These are phyloP conservation scores for Beta macrorhiza DNA, from an alignment of 179 eudicot species.

Conservation along the genomic window DNA sequence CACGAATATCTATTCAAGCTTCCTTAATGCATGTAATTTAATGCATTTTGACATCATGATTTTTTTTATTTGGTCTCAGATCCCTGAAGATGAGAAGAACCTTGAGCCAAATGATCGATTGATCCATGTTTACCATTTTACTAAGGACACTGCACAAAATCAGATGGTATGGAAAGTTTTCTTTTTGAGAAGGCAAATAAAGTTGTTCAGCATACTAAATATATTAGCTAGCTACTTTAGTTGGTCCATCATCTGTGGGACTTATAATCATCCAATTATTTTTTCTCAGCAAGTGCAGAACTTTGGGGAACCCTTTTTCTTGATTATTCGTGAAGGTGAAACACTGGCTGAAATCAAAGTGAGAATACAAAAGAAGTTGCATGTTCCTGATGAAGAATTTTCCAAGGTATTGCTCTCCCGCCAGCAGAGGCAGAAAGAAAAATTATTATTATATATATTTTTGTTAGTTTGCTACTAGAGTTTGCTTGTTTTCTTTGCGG, in stretches of 20 bases:
- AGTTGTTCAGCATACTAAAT: background rate
- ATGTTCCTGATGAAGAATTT: conserved; percentile 80
- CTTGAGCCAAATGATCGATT: conserved; percentile 62
- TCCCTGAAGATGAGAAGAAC: conserved; percentile 76
- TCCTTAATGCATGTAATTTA: conserved; percentile 1
- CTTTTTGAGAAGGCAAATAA: background rate
- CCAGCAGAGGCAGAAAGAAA: background rate
- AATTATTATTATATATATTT: background rate
- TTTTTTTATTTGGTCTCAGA: conserved; percentile 33
- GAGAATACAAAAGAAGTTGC: conserved; percentile 71
- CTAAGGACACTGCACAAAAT: conserved; percentile 59
- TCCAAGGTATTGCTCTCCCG: conserved; percentile 48
- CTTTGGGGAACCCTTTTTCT: conserved; percentile 84
- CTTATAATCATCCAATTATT: background rate
- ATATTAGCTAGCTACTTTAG: background rate
- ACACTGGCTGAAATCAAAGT: conserved; percentile 67
- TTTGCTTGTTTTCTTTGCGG: background rate
- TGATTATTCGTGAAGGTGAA: conserved; percentile 76
- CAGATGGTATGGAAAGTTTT: conserved; percentile 38
- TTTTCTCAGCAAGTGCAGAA: conserved; percentile 59
- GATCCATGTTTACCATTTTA: conserved; percentile 74
- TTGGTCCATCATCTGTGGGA: background rate
- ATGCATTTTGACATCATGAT: background rate
- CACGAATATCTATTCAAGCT: background rate
- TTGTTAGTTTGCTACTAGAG: background rate